Percentiles rank a stretch among this genome's conserved stretches.
phyloP scores from a whole-genome alignment of 2,329 filamentous ascomycete species.

The Colletotrichum aenigma region DNA sequence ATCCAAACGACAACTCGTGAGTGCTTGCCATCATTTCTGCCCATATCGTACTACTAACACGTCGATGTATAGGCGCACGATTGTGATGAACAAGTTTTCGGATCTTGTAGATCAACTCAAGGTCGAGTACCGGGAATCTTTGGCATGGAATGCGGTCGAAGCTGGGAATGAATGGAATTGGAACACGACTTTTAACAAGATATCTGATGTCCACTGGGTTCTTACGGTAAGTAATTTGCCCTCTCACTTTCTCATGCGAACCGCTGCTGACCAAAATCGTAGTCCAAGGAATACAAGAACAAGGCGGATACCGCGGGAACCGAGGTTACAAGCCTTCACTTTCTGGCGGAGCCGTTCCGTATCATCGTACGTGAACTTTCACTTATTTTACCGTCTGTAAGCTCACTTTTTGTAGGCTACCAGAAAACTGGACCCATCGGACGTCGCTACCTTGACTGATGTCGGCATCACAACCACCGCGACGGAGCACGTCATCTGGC shows the following conservation, averaged over 20 bases:
- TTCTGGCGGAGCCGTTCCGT: neutral
- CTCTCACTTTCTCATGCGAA: fast-evolving
- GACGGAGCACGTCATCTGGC: neutral
- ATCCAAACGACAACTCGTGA: too few relatives aligned
- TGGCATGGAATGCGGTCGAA: neutral
- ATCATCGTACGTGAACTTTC: neutral
- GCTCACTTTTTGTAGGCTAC: too few relatives aligned
- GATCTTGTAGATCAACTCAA: neutral
- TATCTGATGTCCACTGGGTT: too few relatives aligned
- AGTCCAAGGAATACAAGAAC: too few relatives aligned
- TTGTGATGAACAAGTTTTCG: neutral
- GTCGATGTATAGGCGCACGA: neutral
- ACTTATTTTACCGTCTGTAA: fast-evolving
- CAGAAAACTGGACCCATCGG: too few relatives aligned
- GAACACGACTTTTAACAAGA: neutral
- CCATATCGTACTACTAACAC: too few relatives aligned
- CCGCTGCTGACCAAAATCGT: too few relatives aligned
- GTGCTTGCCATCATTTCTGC: too few relatives aligned
- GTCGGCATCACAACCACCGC: too few relatives aligned
- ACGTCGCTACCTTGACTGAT: too few relatives aligned
- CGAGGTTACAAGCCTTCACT: neutral
- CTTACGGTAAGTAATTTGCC: fast-evolving
- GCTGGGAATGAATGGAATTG: neutral
- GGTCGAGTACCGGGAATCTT: neutral
- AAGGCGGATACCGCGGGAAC: too few relatives aligned